Percentiles rank a stretch among this genome's conserved stretches.
phyloP scores from a whole-genome alignment of 1,139 yeast species.

The Pneumocystis wakefieldiae region DNA sequence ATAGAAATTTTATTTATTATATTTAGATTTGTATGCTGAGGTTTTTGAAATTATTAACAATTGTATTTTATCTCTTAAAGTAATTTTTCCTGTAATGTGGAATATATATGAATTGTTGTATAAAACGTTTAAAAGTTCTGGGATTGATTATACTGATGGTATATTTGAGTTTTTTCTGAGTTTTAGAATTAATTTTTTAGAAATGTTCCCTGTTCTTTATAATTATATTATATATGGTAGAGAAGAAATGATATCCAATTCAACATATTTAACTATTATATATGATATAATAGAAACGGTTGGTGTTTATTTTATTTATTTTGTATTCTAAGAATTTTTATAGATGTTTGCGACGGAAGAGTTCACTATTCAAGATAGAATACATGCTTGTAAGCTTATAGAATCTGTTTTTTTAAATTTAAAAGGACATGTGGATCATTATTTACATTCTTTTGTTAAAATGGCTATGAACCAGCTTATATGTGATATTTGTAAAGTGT shows the following conservation, averaged over 20 bases:
- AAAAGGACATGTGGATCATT: conserved; percentile 29
- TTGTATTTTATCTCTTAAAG: conserved; percentile 59
- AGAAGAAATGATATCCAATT: conserved; percentile 29
- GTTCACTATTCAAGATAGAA: conserved; percentile 37
- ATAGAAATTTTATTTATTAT: background rate
- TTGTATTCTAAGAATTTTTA: background rate
- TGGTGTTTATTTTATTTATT: background rate
- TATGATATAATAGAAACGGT: conserved; percentile 26
- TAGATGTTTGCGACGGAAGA: conserved; percentile 22
- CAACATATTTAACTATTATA: conserved; percentile 25
- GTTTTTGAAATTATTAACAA: conserved; percentile 74
- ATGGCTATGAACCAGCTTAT: conserved; percentile 20
- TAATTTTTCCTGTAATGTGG: conserved; percentile 69
- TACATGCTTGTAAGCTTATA: conserved; percentile 38
- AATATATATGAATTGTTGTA: conserved; percentile 43
- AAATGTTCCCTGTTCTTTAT: conserved; percentile 57
- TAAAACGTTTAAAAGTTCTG: conserved; percentile 36
- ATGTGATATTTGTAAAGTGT: conserved; percentile 17
- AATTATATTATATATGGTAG: conserved; percentile 66
- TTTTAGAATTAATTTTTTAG: background rate
- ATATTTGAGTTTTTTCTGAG: background rate
- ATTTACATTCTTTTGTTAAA: conserved; percentile 31
- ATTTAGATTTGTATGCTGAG: conserved; percentile 39
- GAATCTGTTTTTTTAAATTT: conserved; percentile 41
- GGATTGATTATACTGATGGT: conserved; percentile 53